Conservation (phyloP, 1,139 yeast genomes). For the Candida tropicalis region DNA sequence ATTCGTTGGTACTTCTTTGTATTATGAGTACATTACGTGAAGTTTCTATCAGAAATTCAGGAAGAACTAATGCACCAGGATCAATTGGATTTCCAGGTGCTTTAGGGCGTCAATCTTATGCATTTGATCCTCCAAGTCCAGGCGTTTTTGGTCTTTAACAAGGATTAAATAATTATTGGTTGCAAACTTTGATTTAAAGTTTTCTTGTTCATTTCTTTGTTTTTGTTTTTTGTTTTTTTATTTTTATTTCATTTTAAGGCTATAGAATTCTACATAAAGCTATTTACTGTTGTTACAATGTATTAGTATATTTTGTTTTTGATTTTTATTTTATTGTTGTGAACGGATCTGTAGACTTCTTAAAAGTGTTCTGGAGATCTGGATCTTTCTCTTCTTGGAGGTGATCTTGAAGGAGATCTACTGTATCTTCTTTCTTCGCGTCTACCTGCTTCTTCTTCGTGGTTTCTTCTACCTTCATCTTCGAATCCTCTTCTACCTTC, state of each 20-base stretch:
- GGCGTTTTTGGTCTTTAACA: conserved; percentile 1
- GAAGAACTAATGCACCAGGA: conserved; percentile 12
- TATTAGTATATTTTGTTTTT: neutral
- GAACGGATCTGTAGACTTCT: too few relatives aligned
- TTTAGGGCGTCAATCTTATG: neutral
- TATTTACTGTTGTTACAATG: neutral
- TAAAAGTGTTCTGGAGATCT: conserved; percentile 38
- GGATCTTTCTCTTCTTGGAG: conserved; percentile 41
- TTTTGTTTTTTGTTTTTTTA: neutral
- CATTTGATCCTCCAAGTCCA: neutral
- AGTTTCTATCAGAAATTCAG: conserved; percentile 29
- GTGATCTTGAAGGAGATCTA: conserved; percentile 46
- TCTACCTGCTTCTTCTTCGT: conserved; percentile 21
- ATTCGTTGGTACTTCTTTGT: conserved; percentile 34
- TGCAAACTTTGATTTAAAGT: too few relatives aligned
- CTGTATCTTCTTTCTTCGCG: conserved; percentile 31
- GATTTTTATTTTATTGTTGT: neutral
- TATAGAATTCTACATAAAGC: conserved; percentile 1
- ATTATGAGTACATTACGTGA: conserved; percentile 39
- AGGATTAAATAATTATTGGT: too few relatives aligned
- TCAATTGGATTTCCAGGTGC: neutral
- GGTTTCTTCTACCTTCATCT: conserved; percentile 23
- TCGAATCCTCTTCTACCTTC: conserved; percentile 23
- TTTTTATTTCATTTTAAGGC: neutral
- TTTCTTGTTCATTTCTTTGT: neutral